Base-by-base conservation (phyloP, 148 eudicot genomes). In the Fagopyrum homotropicum region DNA sequence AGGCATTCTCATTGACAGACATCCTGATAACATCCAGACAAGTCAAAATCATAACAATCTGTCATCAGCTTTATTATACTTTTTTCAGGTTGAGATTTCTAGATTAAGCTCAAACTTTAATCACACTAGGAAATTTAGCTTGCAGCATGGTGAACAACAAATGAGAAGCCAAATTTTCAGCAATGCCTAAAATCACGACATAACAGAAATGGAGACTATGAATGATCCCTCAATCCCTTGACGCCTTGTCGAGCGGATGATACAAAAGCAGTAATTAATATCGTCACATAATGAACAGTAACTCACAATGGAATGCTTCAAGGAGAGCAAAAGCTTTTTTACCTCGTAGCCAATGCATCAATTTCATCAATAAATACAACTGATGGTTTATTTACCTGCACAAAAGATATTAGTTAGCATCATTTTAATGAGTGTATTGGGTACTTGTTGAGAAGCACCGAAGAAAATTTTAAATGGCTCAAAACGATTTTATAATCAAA, bases 301-400 rank as follows among this genome's bases (percentile, higher is more conserved):
- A 66, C 30, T 12, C n/a, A 14, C 45, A 40, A 43, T 66, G n/a
- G 12, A 43, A 35, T 66, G 9, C 71, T 43, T 66, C 46, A 66
- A 66, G 71, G 71, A 14, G 22, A 49, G 17, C 79, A 68, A 43
- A 79, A 76, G 59, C 43, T 16, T 26, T 35, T 44, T 49, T 84
- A 91, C 98, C 94, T 85, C 72, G 98, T 86, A 57, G 89, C 98
- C 60, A 93, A 82, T 59, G 98, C 98, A 82, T 93, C 97, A 69
- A 93, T 93, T 83, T 93, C 97, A 85, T 93, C 98, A 76, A 93
- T 89, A 80, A 93, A 93, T 69, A 93, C 89, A 45, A 91, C 98
- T 4, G 98, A 91, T 75, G 97, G 98, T 82, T 84, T 93, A 81
- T 93, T 93, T 22, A 93, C 94, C 98, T 93, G 15, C 17, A 66